Conservation (phyloP, 495 filamentous ascomycete species). For the Penicillium samsonianum region DNA sequence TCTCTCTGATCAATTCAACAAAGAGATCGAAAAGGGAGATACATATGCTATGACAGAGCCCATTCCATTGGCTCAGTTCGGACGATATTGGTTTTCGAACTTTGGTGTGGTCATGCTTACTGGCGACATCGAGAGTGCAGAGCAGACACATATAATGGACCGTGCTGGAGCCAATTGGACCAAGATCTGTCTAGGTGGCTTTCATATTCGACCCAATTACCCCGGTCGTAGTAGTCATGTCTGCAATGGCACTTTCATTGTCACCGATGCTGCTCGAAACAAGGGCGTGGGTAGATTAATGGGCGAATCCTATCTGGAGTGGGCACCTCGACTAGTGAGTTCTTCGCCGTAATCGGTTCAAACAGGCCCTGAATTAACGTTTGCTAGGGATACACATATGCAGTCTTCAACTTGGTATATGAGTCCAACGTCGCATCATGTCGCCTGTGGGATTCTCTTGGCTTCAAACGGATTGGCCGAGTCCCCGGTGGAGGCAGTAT, state of each 20-base stretch:
- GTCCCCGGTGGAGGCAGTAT: conserved; percentile 87
- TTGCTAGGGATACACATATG: conserved; percentile 82
- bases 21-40: conserved; percentile 93
- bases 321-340: conserved; percentile 82
- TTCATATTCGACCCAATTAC: conserved; percentile 98
- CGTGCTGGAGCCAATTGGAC: conserved; percentile 71
- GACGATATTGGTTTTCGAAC: conserved; percentile 92
- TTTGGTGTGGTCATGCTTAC: conserved; percentile 93
- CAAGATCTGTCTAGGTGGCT: conserved; percentile 84
- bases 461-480: conserved; percentile 93
- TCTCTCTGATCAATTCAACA: conserved; percentile 83
- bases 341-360: background rate
- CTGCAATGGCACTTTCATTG: conserved; percentile 93
- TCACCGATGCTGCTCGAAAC: conserved; percentile 86
- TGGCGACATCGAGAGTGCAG: conserved; percentile 69
- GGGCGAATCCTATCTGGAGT: conserved; percentile 93
- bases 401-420: conserved; percentile 97
- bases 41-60: conserved; percentile 91
- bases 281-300: conserved; percentile 88
- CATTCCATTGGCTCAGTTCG: conserved; percentile 74
- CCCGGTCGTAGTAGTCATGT: conserved; percentile 94
- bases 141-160: conserved; percentile 59
- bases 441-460: conserved; percentile 95
- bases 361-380: background rate
- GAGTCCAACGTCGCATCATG: conserved; percentile 95